phyloP scores from a whole-genome alignment of 257 asterid genomes.

The Parsonsia alboflavescens region DNA sequence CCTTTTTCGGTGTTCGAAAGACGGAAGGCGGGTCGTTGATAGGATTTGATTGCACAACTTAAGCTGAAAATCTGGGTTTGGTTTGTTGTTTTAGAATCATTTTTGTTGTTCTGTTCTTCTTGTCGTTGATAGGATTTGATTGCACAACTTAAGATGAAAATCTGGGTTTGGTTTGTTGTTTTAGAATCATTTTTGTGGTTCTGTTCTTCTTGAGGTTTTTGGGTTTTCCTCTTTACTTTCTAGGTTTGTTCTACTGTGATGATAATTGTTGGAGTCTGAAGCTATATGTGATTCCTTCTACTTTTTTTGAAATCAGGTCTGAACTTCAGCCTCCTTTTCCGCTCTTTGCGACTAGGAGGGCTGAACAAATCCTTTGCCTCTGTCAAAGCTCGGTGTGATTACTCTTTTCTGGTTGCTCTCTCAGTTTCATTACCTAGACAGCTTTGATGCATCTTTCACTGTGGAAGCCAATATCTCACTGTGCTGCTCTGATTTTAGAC shows the following conservation, averaged over 20 bases:
- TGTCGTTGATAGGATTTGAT: conserved; percentile 1
- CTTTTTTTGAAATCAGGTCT: conserved; percentile 50
- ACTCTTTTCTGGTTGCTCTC: conserved; percentile 23
- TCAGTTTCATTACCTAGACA: conserved; percentile 26
- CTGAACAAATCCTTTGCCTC: conserved; percentile 33
- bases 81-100: conserved; percentile 16
- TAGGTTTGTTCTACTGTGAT: not conserved
- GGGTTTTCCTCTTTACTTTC: conserved; percentile 7
- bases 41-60: not conserved
- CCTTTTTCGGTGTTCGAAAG: conserved; percentile 31
- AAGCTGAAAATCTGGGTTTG: conserved; percentile 24
- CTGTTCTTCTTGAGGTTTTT: conserved; percentile 9
- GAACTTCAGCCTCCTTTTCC: conserved; percentile 36
- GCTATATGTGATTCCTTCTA: conserved; percentile 32
- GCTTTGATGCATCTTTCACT: conserved; percentile 92
- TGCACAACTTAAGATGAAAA: conserved; percentile 16
- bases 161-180: conserved; percentile 20
- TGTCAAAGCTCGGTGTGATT: conserved; percentile 29
- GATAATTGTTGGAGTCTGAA: not conserved
- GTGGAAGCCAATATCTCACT: conserved; percentile 97
- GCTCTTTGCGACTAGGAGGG: conserved; percentile 48
- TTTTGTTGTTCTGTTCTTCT: conserved; percentile 9
- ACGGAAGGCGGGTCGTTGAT: conserved; percentile 18
- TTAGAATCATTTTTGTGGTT: conserved; percentile 10
- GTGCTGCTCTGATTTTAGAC: conserved; percentile 89